Conservation (phyloP, 2,329 filamentous ascomycete genomes). For the Trichothecium sympodiale region DNA sequence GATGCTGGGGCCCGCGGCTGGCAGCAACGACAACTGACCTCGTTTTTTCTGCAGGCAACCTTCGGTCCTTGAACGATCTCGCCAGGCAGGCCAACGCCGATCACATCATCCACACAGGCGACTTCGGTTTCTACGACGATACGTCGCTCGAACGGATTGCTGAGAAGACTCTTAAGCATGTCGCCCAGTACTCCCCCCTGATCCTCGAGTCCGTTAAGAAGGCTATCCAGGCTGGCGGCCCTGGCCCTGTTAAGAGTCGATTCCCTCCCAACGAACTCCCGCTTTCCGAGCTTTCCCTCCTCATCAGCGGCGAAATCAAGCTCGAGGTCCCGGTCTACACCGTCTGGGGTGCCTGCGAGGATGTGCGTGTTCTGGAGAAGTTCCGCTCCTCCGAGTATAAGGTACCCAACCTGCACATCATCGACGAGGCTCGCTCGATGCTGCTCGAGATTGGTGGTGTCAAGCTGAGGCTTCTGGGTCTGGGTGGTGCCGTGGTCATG, state of each 20-base stretch:
- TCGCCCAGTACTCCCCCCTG: slow-evolving; percentile 94
- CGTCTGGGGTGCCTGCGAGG: slow-evolving; percentile 97
- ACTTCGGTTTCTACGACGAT: slow-evolving; percentile 98
- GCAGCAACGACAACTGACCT: slow-evolving; percentile 1
- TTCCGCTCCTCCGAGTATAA: slow-evolving; percentile 97
- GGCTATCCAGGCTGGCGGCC: slow-evolving; percentile 51
- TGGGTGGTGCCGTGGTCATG: slow-evolving; percentile 97
- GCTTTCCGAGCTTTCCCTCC: slow-evolving; percentile 82
- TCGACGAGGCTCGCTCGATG: slow-evolving; percentile 94
- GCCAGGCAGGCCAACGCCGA: slow-evolving; percentile 90
- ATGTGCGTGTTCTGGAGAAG: slow-evolving; percentile 94
- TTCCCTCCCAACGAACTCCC: slow-evolving; percentile 74
- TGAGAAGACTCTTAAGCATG: slow-evolving; percentile 97
- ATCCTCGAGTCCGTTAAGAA: slow-evolving; percentile 70
- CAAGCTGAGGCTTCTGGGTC: slow-evolving; percentile 84
- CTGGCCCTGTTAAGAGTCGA: slow-evolving; percentile 74
- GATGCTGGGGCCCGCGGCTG: slow-evolving; percentile 4
- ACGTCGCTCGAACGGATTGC: slow-evolving; percentile 93
- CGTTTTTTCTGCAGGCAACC: slow-evolving; percentile 60
- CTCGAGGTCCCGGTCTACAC: slow-evolving; percentile 96
- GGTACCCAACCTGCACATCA: slow-evolving; percentile 93
- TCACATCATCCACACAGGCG: slow-evolving; percentile 96
- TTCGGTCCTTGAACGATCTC: slow-evolving; percentile 90
- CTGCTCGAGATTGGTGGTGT: slow-evolving; percentile 90
- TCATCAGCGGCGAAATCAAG: slow-evolving; percentile 79